These are phyloP conservation scores for Talaromyces adpressus DNA, from an alignment of 495 filamentous ascomycete genomes.

Conservation along the genomic window DNA sequence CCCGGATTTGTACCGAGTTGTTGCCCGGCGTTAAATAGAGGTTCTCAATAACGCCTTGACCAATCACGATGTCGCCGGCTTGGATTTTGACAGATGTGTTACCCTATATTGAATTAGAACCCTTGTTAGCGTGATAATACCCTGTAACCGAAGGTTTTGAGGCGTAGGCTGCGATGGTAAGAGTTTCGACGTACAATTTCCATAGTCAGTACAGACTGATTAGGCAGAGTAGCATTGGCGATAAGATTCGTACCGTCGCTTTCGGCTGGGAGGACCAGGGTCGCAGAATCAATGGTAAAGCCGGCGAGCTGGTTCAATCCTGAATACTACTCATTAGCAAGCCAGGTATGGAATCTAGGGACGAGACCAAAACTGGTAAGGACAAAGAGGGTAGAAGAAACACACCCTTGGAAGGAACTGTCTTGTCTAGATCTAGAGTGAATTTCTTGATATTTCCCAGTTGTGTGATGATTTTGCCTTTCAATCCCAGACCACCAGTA, in stretches of 20 bases:
- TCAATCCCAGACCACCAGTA: slow-evolving; percentile 1
- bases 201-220: slow-evolving; percentile 38
- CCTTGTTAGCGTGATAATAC: neutral
- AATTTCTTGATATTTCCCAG: slow-evolving; percentile 26
- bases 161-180: neutral
- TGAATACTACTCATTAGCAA: neutral
- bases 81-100: slow-evolving; percentile 37
- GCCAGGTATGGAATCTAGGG: neutral
- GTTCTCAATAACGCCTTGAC: slow-evolving; percentile 31
- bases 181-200: slow-evolving; percentile 21
- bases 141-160: too few species aligned
- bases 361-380: neutral
- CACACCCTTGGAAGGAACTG: slow-evolving; percentile 26
- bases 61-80: slow-evolving; percentile 29
- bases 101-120: slow-evolving; percentile 12
- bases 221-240: slow-evolving; percentile 31
- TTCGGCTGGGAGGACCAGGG: slow-evolving; percentile 27
- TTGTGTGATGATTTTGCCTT: neutral
- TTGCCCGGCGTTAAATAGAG: slow-evolving; percentile 35
- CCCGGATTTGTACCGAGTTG: slow-evolving; percentile 34
- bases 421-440: slow-evolving; percentile 27
- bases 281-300: slow-evolving; percentile 34
- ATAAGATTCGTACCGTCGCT: slow-evolving; percentile 27
- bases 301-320: slow-evolving; percentile 35
- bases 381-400: slow-evolving; percentile 16